Evolutionary conservation across 2,329 filamentous ascomycete genomes (phyloP).

Genomic region (Apiospora saccharicola): DNA sequence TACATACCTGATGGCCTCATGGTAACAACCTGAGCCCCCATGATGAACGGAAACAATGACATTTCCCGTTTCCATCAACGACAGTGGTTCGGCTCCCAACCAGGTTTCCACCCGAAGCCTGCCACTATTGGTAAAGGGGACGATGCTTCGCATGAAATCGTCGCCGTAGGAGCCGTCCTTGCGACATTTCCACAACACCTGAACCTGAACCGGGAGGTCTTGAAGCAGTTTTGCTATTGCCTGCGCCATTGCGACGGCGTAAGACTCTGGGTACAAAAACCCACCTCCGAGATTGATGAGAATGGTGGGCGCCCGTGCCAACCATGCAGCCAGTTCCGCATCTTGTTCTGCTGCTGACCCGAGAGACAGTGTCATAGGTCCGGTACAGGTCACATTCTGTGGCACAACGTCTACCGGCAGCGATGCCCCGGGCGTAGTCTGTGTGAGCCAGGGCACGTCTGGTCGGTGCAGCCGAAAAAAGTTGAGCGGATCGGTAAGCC

Average conservation of each 20-base stretch:
- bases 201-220: slow-evolving; percentile 7
- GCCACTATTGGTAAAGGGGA: slow-evolving; percentile 30
- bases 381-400: slow-evolving; percentile 32
- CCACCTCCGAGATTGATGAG: slow-evolving; percentile 32
- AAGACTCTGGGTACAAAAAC: slow-evolving; percentile 28
- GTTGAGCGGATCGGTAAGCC: slow-evolving; percentile 26
- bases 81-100: slow-evolving; percentile 29
- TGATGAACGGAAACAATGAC: slow-evolving; percentile 34
- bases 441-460: slow-evolving; percentile 31
- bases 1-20: slow-evolving; percentile 33
- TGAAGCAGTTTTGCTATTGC: slow-evolving; percentile 29
- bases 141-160: slow-evolving; percentile 28
- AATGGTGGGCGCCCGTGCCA: slow-evolving; percentile 31
- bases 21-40: slow-evolving; percentile 34
- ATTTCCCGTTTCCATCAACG: slow-evolving; percentile 32
- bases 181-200: slow-evolving; percentile 32
- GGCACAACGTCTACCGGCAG: slow-evolving; percentile 31
- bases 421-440: slow-evolving; percentile 31
- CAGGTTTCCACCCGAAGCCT: slow-evolving; percentile 31
- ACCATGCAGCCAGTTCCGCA: slow-evolving; percentile 29
- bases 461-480: slow-evolving; percentile 27
- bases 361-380: slow-evolving; percentile 31
- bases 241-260: slow-evolving; percentile 31
- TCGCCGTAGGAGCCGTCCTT: slow-evolving; percentile 27
- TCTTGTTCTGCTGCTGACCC: slow-evolving; percentile 28